These are phyloP conservation scores for Bretschneidera sinensis DNA, from an alignment of 345 rosid genomes.

Conservation along the genomic window DNA sequence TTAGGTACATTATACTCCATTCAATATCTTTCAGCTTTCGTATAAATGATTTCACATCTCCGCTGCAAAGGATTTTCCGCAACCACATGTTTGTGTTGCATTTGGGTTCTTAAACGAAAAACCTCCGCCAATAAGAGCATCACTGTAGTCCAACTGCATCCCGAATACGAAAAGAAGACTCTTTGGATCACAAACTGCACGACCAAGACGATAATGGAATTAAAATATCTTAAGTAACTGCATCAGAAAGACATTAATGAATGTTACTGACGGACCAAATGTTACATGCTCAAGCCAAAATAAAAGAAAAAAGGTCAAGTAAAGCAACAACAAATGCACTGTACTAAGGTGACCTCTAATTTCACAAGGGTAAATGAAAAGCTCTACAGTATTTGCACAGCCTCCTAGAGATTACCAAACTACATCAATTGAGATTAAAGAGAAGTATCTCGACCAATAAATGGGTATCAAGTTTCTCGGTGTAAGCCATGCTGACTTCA, in stretches of 20 bases:
- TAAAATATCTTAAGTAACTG: conserved; percentile 3
- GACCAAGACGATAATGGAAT: neutral
- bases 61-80: conserved; percentile 71
- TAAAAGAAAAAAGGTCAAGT: neutral
- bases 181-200: conserved; percentile 97
- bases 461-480: too few relatives aligned
- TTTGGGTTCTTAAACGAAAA: conserved; percentile 92
- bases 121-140: conserved; percentile 96
- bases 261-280: conserved; percentile 1
- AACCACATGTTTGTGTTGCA: conserved; percentile 83
- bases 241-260: conserved; percentile 3
- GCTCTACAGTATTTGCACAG: too few relatives aligned
- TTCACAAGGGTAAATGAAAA: too few relatives aligned
- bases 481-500: too few relatives aligned
- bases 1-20: neutral
- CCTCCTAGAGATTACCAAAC: too few relatives aligned
- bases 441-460: too few relatives aligned
- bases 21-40: neutral
- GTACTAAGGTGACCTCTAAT: too few relatives aligned
- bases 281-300: neutral
- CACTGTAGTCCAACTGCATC: conserved; percentile 95
- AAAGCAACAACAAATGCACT: too few relatives aligned
- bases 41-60: conserved; percentile 40
- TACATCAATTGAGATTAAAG: too few relatives aligned
- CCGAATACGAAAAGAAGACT: conserved; percentile 91